Evolutionary conservation across 2,329 filamentous ascomycete species (phyloP).

Genomic region (Ascochyta rabiei): DNA sequence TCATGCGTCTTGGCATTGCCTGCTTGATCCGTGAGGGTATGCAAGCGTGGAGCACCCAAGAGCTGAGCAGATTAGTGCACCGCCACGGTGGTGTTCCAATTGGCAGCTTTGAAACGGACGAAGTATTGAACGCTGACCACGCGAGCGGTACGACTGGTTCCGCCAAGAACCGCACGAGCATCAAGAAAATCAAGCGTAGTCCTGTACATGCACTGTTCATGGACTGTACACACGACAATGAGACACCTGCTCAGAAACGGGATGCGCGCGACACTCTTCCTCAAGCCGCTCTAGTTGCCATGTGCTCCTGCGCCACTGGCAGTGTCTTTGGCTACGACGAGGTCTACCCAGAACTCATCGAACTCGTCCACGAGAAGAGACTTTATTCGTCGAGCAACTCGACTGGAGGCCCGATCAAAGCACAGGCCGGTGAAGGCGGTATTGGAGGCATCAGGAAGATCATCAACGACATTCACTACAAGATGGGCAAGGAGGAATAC

Average conservation of each 20-base stretch:
- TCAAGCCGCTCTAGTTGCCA: slow-evolving; percentile 90
- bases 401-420: slow-evolving; percentile 60
- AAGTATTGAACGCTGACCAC: slow-evolving; percentile 70
- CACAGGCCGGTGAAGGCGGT: slow-evolving; percentile 75
- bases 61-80: slow-evolving; percentile 91
- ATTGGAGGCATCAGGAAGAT: slow-evolving; percentile 92
- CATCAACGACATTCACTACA: slow-evolving; percentile 89
- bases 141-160: slow-evolving; percentile 26
- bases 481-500: slow-evolving; percentile 95
- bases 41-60: slow-evolving; percentile 96
- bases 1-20: slow-evolving; percentile 88
- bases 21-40: slow-evolving; percentile 95
- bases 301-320: slow-evolving; percentile 93
- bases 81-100: slow-evolving; percentile 92
- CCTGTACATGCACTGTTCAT: slow-evolving; percentile 95
- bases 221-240: slow-evolving; percentile 99
- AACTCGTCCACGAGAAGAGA: slow-evolving; percentile 87
- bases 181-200: slow-evolving; percentile 82
- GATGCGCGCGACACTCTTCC: slow-evolving; percentile 93
- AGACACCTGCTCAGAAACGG: slow-evolving; percentile 92
- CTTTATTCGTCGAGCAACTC: slow-evolving; percentile 82
- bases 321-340: slow-evolving; percentile 99
- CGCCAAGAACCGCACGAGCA: slow-evolving; percentile 60
- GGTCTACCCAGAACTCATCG: slow-evolving; percentile 90
- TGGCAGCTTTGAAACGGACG: slow-evolving; percentile 95